A percentile compares a stretch with the other conserved stretches of the same genome.
Conservation (phyloP, 2,329 filamentous ascomycete species). For the Zelopaecilomyces penicillatus region DNA sequence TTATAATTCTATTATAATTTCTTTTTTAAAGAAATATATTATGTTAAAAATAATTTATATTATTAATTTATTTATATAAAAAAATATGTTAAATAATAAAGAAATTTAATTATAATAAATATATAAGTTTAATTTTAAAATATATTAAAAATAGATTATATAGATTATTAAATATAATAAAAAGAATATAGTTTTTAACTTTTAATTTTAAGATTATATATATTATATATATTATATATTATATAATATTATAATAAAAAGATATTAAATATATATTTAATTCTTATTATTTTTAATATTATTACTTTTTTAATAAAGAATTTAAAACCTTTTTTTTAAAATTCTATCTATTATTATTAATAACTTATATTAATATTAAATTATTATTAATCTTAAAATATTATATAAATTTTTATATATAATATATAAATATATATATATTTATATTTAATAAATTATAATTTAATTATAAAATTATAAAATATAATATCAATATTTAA, state of each 20-base stretch:
- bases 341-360: too few species aligned
- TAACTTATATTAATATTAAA: too few species aligned
- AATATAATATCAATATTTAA: too few species aligned
- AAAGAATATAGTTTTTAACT: background rate
- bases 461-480: background rate
- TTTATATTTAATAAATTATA: background rate
- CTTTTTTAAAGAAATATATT: background rate
- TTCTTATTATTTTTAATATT: background rate
- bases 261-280: too few species aligned
- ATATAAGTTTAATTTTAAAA: too few species aligned
- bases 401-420: background rate
- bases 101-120: too few species aligned
- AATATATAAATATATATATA: background rate
- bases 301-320: background rate
- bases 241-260: background rate
- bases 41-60: background rate
- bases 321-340: too few species aligned
- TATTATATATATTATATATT: background rate
- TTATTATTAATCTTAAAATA: background rate
- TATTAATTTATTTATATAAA: background rate
- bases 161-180: background rate
- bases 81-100: background rate
- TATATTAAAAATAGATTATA: background rate
- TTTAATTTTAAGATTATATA: background rate
- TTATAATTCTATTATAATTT: background rate